These are phyloP conservation scores for Geotrichum candidum DNA, from an alignment of 1,139 yeast species.

Conservation along the genomic window DNA sequence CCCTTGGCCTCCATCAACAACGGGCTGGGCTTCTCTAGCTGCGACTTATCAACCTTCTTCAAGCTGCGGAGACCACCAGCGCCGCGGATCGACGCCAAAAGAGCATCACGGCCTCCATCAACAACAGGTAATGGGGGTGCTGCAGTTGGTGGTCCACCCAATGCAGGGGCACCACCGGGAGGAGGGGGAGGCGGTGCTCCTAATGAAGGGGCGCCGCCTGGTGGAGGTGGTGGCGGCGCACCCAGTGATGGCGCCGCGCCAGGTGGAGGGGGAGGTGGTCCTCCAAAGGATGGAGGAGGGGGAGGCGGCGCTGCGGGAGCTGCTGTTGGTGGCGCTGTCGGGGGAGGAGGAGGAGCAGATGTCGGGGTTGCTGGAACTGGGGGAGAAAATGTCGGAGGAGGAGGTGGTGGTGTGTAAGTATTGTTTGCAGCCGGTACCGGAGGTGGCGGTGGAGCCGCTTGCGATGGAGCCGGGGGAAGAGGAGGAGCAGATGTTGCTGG, in stretches of 20 bases:
- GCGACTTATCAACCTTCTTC: constrained; percentile 62
- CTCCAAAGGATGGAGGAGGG: constrained; percentile 29
- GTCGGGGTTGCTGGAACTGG: constrained; percentile 24
- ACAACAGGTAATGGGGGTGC: constrained; percentile 39
- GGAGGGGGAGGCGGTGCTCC: constrained; percentile 33
- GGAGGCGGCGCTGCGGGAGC: constrained; percentile 37
- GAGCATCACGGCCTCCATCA: constrained; percentile 68
- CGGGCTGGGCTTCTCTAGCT: constrained; percentile 71
- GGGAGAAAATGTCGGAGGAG: constrained; percentile 30
- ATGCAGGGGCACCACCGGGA: constrained; percentile 40
- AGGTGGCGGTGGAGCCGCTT: constrained; percentile 29
- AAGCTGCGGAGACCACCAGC: constrained; percentile 56
- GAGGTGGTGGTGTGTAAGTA: constrained; percentile 24
- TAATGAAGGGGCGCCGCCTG: constrained; percentile 16
- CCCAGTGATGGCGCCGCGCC: too few relatives aligned
- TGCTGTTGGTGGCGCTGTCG: constrained; percentile 28
- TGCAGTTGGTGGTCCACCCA: constrained; percentile 34
- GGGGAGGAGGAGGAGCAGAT: constrained; percentile 34
- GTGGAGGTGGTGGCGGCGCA: constrained; percentile 23
- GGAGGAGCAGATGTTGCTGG: constrained; percentile 28
- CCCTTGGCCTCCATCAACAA: constrained; percentile 68
- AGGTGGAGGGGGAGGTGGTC: neutral
- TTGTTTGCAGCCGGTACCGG: constrained; percentile 28
- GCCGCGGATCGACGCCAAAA: constrained; percentile 78
- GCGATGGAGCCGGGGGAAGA: constrained; percentile 34